Percentiles rank a stretch among this genome's conserved stretches.
Evolutionary conservation across 2,329 filamentous ascomycete genomes (phyloP).

Genomic region (Ophiosphaerella herpotricha): DNA sequence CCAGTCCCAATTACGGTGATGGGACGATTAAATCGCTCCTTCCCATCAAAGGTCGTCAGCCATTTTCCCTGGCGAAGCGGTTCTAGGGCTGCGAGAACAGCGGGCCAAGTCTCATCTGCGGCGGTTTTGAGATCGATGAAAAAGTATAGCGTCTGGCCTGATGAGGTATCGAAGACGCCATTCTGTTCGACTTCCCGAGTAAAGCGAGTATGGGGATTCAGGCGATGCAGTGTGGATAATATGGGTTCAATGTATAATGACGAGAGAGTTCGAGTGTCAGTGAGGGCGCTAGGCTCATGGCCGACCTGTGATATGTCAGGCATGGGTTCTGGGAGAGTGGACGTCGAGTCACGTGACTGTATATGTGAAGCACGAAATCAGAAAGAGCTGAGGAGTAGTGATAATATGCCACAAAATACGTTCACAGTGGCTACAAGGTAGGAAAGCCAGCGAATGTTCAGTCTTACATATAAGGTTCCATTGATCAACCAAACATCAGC

Average conservation of each 20-base stretch:
- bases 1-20: slow-evolving; percentile 68
- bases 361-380: background rate
- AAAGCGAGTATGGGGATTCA: slow-evolving; percentile 61
- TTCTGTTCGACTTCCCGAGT: slow-evolving; percentile 54
- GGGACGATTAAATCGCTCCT: slow-evolving; percentile 52
- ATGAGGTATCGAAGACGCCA: slow-evolving; percentile 65
- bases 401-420: background rate
- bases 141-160: slow-evolving; percentile 64
- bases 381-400: background rate
- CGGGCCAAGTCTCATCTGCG: slow-evolving; percentile 60
- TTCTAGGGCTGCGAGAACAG: slow-evolving; percentile 60
- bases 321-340: no score
- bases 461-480: slow-evolving; percentile 54
- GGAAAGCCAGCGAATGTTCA: background rate
- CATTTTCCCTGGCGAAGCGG: slow-evolving; percentile 60
- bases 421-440: no score
- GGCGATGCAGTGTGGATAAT: slow-evolving; percentile 57
- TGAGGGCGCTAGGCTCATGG: slow-evolving; percentile 59
- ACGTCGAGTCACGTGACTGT: background rate
- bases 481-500: slow-evolving; percentile 66
- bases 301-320: slow-evolving; percentile 52
- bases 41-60: slow-evolving; percentile 58
- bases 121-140: slow-evolving; percentile 68
- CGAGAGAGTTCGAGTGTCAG: slow-evolving; percentile 57
- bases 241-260: slow-evolving; percentile 65